Conservation (phyloP, 352 stramenopile genomes). For the Thalassiosira livingstoniorum region DNA sequence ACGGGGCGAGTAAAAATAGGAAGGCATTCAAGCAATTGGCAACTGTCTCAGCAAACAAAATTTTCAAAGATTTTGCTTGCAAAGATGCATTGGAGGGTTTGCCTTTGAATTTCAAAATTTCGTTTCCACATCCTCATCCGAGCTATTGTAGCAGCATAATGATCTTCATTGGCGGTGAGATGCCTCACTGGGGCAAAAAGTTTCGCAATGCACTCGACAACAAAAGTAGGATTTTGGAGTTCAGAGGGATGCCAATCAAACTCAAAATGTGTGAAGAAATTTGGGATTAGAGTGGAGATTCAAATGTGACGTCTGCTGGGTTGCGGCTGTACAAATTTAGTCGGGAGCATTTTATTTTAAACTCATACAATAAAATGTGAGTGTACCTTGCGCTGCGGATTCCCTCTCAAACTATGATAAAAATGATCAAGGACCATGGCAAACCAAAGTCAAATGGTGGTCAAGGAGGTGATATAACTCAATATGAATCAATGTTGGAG, state of each 20-base stretch:
- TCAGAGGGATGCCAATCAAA: background rate
- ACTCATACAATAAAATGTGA: constrained; percentile 26
- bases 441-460: background rate
- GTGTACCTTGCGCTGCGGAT: constrained; percentile 15
- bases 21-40: background rate
- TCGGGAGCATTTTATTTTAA: constrained; percentile 22
- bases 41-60: background rate
- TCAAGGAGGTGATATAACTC: too few species aligned
- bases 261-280: constrained; percentile 8
- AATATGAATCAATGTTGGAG: background rate
- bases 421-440: constrained; percentile 19
- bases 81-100: constrained; percentile 1
- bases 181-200: constrained; percentile 39
- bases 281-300: constrained; percentile 3
- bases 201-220: constrained; percentile 31
- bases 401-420: constrained; percentile 19
- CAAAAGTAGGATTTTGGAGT: background rate
- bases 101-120: constrained; percentile 15
- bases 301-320: background rate
- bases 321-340: background rate
- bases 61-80: background rate
- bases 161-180: constrained; percentile 32
- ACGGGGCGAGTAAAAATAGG: constrained; percentile 3
- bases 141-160: constrained; percentile 1
- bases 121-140: background rate